phyloP scores from a whole-genome alignment of 305 asterid species.

The Solanum chacoense region DNA sequence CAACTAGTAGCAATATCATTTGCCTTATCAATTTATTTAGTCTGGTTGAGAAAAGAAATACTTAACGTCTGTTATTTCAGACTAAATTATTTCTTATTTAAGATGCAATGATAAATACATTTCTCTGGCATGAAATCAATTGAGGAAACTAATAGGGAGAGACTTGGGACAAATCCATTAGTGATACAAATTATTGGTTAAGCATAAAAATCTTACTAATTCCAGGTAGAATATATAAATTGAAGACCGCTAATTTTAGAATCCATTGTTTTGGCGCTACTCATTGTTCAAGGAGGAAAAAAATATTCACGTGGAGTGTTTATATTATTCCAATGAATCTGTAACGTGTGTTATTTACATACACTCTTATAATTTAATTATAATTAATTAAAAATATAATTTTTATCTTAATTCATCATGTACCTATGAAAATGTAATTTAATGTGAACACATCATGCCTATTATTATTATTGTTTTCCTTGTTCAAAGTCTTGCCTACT shows the following conservation, averaged over 20 bases:
- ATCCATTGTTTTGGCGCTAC: neutral
- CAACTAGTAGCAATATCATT: neutral
- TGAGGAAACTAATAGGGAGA: neutral
- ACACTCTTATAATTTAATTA: neutral
- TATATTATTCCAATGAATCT: neutral
- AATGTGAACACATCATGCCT: neutral
- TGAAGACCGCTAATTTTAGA: neutral
- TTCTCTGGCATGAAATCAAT: neutral
- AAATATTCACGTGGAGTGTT: neutral
- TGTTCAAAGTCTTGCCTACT: neutral
- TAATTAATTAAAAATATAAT: neutral
- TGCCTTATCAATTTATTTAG: neutral
- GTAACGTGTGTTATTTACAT: neutral
- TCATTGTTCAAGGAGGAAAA: neutral
- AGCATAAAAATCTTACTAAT: neutral
- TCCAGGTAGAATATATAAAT: neutral
- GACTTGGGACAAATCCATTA: neutral
- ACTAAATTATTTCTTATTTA: neutral
- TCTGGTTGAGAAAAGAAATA: neutral
- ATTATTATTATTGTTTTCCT: neutral
- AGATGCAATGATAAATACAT: neutral
- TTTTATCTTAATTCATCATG: neutral
- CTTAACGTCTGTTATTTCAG: neutral
- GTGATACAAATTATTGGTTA: neutral
- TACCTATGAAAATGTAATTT: neutral